Percentiles rank a stretch among this genome's conserved stretches.
These are phyloP conservation scores for Russula virescens DNA, from an alignment of 768 basidiomycete genomes.

Conservation along the genomic window DNA sequence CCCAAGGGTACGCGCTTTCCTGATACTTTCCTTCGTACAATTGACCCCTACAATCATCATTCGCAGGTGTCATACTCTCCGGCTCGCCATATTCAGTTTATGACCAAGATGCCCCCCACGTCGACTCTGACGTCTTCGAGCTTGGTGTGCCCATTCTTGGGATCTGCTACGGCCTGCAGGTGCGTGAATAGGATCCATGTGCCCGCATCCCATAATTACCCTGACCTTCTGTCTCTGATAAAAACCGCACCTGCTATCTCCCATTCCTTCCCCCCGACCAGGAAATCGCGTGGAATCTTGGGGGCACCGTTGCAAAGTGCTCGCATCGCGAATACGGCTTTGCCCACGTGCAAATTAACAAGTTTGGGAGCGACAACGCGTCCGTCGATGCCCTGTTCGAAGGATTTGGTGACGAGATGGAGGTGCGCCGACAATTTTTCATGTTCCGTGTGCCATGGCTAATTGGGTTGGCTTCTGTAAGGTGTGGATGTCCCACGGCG, in stretches of 20 bases:
- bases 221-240: neutral
- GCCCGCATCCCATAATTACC: neutral
- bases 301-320: slow-evolving; percentile 79
- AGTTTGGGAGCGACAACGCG: slow-evolving; percentile 44
- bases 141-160: slow-evolving; percentile 89
- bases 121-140: slow-evolving; percentile 85
- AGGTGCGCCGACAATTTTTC: slow-evolving; percentile 42
- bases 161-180: slow-evolving; percentile 97
- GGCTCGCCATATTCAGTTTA: slow-evolving; percentile 99
- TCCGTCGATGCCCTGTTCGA: slow-evolving; percentile 75
- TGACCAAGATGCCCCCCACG: slow-evolving; percentile 86
- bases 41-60: neutral
- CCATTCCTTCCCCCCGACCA: slow-evolving; percentile 29
- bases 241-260: neutral
- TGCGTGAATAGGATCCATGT: slow-evolving; percentile 30
- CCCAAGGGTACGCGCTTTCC: slow-evolving; percentile 68
- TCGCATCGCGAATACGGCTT: slow-evolving; percentile 95
- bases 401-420: slow-evolving; percentile 82
- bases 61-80: slow-evolving; percentile 85
- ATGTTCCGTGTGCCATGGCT: neutral
- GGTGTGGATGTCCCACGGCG: slow-evolving; percentile 99
- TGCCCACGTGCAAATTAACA: slow-evolving; percentile 71
- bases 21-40: neutral
- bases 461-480: slow-evolving; percentile 30
- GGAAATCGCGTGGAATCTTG: slow-evolving; percentile 90